These are phyloP conservation scores for Ceratocystis destructans DNA, from an alignment of 2,329 filamentous ascomycete species.

Conservation along the genomic window DNA sequence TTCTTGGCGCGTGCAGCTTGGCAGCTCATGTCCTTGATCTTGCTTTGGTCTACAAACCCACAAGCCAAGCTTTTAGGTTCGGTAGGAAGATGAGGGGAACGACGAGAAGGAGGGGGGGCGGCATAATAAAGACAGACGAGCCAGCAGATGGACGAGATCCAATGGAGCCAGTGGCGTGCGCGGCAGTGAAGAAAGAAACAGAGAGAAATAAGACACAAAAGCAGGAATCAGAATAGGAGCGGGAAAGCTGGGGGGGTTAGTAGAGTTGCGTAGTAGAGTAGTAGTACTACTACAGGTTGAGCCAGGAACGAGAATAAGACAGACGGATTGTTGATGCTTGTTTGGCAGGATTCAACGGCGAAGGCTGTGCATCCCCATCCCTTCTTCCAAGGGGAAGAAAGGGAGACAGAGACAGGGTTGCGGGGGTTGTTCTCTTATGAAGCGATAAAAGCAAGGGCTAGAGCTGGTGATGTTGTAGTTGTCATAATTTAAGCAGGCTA, in stretches of 20 bases:
- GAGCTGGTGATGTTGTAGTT: too few relatives aligned
- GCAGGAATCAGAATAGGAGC: not conserved
- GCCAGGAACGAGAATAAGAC: not conserved
- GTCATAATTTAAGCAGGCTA: too few relatives aligned
- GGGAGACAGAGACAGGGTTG: too few relatives aligned
- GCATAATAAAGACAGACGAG: not conserved
- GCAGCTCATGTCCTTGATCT: not conserved
- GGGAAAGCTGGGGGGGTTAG: not conserved
- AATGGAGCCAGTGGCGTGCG: not conserved
- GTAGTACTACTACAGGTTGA: too few relatives aligned
- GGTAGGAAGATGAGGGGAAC: not conserved
- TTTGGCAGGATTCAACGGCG: not conserved
- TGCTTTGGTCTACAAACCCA: not conserved
- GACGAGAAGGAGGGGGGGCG: not conserved
- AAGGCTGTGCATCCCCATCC: not conserved
- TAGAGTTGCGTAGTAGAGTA: too few relatives aligned
- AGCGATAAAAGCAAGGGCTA: not conserved
- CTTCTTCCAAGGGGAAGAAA: not conserved
- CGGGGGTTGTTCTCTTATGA: not conserved
- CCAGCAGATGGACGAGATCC: too few relatives aligned
- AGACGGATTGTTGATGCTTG: not conserved
- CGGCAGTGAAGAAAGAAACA: not conserved
- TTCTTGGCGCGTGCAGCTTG: conserved; percentile 9
- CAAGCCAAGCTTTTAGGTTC: not conserved
- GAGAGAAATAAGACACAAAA: not conserved